Percentiles rank a stretch among this genome's conserved stretches.
Conservation (phyloP, 768 basidiomycete genomes). For the Pisolithus orientalis region DNA sequence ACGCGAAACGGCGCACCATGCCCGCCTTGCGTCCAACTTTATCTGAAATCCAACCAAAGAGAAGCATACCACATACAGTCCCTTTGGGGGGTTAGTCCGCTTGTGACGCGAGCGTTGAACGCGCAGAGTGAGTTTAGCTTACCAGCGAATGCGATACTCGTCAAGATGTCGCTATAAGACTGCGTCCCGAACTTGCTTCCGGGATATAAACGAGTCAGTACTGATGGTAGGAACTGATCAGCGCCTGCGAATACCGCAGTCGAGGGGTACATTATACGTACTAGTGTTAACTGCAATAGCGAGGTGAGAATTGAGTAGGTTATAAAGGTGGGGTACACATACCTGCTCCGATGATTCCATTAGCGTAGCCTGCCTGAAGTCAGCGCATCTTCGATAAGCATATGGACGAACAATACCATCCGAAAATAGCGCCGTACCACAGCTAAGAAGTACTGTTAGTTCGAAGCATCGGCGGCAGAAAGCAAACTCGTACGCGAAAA, state of each 20-base stretch:
- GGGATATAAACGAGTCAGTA: slow-evolving; percentile 69
- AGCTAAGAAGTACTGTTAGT: slow-evolving; percentile 34
- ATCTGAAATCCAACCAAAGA: slow-evolving; percentile 79
- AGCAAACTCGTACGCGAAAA: slow-evolving; percentile 63
- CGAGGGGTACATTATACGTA: slow-evolving; percentile 26
- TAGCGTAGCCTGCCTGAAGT: slow-evolving; percentile 59
- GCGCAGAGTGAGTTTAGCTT: slow-evolving; percentile 66
- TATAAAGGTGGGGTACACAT: slow-evolving; percentile 21
- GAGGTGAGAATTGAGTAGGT: background rate
- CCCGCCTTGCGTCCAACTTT: slow-evolving; percentile 84
- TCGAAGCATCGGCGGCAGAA: background rate
- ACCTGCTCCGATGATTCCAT: slow-evolving; percentile 75
- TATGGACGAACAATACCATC: slow-evolving; percentile 46
- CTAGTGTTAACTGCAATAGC: slow-evolving; percentile 55
- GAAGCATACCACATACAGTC: slow-evolving; percentile 79
- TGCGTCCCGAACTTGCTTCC: slow-evolving; percentile 39
- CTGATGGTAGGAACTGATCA: slow-evolving; percentile 28
- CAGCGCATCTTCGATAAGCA: slow-evolving; percentile 1
- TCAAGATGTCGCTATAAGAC: slow-evolving; percentile 59
- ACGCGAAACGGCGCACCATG: slow-evolving; percentile 52
- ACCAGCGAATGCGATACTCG: slow-evolving; percentile 75
- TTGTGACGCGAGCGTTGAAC: slow-evolving; percentile 52
- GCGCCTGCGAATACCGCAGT: background rate
- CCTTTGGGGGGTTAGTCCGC: slow-evolving; percentile 70
- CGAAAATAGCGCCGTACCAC: slow-evolving; percentile 84